Percentiles rank a stretch among this genome's conserved stretches.
Evolutionary conservation across 2,329 filamentous ascomycete species (phyloP).

Genomic region (Cercospora sp.): DNA sequence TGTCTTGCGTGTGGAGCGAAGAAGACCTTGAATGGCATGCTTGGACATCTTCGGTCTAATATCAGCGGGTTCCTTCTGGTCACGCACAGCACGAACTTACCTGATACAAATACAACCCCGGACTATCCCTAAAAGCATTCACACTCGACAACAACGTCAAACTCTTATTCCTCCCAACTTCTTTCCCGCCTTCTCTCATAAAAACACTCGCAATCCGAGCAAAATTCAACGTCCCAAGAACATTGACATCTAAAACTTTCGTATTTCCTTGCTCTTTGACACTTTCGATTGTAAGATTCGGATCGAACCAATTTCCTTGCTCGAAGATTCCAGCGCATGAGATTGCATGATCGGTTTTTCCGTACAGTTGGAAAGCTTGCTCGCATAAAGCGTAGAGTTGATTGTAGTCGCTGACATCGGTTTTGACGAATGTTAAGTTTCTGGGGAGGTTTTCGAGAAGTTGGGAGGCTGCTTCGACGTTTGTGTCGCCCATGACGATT

Average conservation of each 20-base stretch:
- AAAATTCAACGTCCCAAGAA: conserved; percentile 45
- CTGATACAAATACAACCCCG: conserved; percentile 50
- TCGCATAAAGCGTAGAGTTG: conserved; percentile 51
- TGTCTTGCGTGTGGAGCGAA: conserved; percentile 30
- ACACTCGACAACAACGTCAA: conserved; percentile 49
- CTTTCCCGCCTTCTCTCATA: conserved; percentile 43
- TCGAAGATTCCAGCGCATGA: conserved; percentile 52
- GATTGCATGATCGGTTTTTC: conserved; percentile 52
- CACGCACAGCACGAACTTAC: too few species aligned
- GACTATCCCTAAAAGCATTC: conserved; percentile 52
- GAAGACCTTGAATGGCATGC: conserved; percentile 31
- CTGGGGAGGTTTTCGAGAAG: conserved; percentile 14
- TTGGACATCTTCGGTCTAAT: conserved; percentile 25
- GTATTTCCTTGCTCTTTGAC: conserved; percentile 42
- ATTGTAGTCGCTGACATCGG: conserved; percentile 51
- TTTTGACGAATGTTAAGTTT: conserved; percentile 41
- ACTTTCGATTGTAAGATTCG: conserved; percentile 45
- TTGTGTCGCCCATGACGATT: conserved; percentile 48
- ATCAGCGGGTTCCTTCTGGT: too few species aligned
- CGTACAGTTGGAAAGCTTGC: conserved; percentile 46
- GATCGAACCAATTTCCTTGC: conserved; percentile 49
- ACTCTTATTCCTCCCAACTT: conserved; percentile 41
- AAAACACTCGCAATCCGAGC: conserved; percentile 53
- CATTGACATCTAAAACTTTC: conserved; percentile 50
- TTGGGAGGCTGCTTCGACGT: conserved; percentile 17